These are phyloP conservation scores for Wallacemonas sp. DNA, from an alignment of 208 protist species.

Conservation along the genomic window DNA sequence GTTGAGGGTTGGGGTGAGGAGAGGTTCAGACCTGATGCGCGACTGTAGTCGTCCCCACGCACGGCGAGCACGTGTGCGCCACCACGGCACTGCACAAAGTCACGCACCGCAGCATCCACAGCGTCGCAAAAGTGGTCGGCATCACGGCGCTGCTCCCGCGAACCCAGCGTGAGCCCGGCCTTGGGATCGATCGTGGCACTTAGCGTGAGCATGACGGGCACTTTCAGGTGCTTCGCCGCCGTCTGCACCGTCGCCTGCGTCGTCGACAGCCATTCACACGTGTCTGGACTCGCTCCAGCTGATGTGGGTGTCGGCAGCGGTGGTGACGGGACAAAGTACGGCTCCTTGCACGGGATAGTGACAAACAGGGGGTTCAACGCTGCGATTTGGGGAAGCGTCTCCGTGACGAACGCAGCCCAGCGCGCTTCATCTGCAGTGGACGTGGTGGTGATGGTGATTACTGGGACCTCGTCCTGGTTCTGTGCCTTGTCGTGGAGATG, in stretches of 20 bases:
- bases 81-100: slow-evolving; percentile 16
- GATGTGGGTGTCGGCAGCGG: background rate
- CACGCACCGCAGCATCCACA: slow-evolving; percentile 3
- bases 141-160: too few relatives aligned
- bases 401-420: background rate
- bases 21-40: background rate
- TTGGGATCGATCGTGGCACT: slow-evolving; percentile 26
- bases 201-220: slow-evolving; percentile 30
- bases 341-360: slow-evolving; percentile 30
- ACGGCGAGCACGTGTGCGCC: slow-evolving; percentile 31
- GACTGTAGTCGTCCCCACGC: slow-evolving; percentile 29
- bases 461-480: too few relatives aligned
- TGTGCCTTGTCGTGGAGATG: too few relatives aligned
- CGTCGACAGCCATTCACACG: slow-evolving; percentile 15
- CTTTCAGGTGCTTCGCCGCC: slow-evolving; percentile 7
- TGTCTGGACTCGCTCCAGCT: background rate
- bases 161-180: background rate
- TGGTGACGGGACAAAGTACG: slow-evolving; percentile 23
- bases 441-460: background rate
- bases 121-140: background rate
- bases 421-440: background rate
- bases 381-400: background rate
- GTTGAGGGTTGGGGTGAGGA: too few relatives aligned
- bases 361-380: slow-evolving; percentile 13
- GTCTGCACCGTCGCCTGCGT: slow-evolving; percentile 19